Evolutionary conservation across 768 basidiomycete genomes (phyloP).

Genomic region (Termitomyces sp.): DNA sequence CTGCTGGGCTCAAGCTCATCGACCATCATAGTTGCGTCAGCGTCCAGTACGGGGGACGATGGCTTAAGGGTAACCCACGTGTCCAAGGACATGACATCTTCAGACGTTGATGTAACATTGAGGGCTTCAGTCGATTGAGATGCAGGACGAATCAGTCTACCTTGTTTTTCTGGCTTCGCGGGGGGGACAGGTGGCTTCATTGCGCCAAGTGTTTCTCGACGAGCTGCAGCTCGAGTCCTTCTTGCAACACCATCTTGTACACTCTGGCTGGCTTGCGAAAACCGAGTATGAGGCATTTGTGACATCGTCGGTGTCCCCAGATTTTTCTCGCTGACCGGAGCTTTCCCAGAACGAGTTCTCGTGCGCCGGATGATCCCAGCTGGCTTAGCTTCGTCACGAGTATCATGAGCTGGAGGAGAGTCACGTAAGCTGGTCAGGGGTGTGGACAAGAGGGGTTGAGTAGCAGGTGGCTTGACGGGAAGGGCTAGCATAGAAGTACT

Average conservation of each 20-base stretch:
- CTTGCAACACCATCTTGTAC: slow-evolving; percentile 17
- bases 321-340: slow-evolving; percentile 13
- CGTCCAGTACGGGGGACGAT: slow-evolving; percentile 19
- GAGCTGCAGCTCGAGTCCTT: slow-evolving; percentile 22
- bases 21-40: slow-evolving; percentile 21
- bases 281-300: neutral
- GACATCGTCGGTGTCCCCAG: neutral
- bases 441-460: neutral
- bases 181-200: slow-evolving; percentile 19
- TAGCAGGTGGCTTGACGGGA: slow-evolving; percentile 4
- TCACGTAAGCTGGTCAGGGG: neutral
- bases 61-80: slow-evolving; percentile 22
- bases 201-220: slow-evolving; percentile 16
- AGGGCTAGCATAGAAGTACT: neutral
- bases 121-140: slow-evolving; percentile 5
- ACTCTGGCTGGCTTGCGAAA: slow-evolving; percentile 10
- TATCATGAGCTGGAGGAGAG: neutral
- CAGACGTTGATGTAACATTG: slow-evolving; percentile 10
- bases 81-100: slow-evolving; percentile 16
- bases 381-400: neutral
- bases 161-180: slow-evolving; percentile 14
- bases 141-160: slow-evolving; percentile 13
- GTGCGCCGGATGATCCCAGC: slow-evolving; percentile 36
- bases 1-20: slow-evolving; percentile 26
- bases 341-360: slow-evolving; percentile 37